Evolutionary conservation across 345 rosid genomes (phyloP).

Genomic region (Gossypium australe): DNA sequence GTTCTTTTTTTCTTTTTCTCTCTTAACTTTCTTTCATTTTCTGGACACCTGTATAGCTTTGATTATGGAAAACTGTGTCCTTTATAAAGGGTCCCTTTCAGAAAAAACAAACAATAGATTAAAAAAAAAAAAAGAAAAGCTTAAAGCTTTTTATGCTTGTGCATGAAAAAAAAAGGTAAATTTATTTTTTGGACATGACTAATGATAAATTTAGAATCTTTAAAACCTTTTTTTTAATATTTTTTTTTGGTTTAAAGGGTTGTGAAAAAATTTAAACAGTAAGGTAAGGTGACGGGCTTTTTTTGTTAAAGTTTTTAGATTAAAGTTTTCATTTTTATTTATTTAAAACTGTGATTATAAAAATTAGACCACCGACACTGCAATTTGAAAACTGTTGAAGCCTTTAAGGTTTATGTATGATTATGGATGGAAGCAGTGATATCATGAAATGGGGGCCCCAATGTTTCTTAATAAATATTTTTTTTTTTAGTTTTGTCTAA

Average conservation of each 20-base stretch:
- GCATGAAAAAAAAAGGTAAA: conserved; percentile 5
- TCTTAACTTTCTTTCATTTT: not conserved
- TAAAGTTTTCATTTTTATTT: not conserved
- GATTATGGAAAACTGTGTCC: conserved; percentile 6
- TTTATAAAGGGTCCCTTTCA: conserved; percentile 3
- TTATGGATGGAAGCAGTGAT: not conserved
- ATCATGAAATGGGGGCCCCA: not conserved
- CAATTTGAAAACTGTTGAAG: not conserved
- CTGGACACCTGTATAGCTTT: conserved; percentile 19
- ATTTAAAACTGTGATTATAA: not conserved
- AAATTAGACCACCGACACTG: conserved; percentile 6
- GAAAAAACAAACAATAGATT: not conserved
- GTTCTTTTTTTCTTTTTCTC: not conserved
- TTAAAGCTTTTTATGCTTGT: conserved; percentile 1
- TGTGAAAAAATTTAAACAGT: not conserved
- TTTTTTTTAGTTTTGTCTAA: not conserved
- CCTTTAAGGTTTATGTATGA: not conserved
- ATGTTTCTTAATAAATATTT: not conserved
- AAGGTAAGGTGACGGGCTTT: not conserved
- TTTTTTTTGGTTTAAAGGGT: not conserved
- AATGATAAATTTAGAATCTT: not conserved
- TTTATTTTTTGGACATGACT: not conserved
- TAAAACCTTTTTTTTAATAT: not conserved
- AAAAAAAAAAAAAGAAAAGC: not conserved
- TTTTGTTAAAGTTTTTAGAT: not conserved